Base-by-base conservation (phyloP, 768 basidiomycete genomes). In the Royoungia palumana region DNA sequence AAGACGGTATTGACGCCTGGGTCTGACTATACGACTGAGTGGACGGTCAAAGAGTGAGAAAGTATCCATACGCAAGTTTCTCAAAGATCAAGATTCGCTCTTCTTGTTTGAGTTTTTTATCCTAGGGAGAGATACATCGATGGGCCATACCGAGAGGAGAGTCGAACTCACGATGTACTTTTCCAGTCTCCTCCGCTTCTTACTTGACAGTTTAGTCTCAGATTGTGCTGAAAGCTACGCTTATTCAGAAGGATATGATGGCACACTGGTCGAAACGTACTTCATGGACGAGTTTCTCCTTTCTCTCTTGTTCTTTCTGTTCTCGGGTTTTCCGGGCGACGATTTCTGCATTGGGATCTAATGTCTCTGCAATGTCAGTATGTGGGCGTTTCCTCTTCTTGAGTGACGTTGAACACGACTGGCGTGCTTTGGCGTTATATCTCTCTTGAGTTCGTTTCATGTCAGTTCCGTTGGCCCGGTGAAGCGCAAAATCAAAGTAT, bases 71-170 rank as follows among this genome's bases (percentile, higher is more conserved):
- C 93, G 83, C 78, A 52, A 96, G 74, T 65, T 89, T 92, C 55
- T 89, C 81, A 46, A 95, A 83, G 13, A 96, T 75, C 17, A 75
- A 65, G 5, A 81, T 61, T 38, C 93, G 80, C 52, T 91, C 90
- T 61, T 96, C 94, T 64, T 93, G 90, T 70, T 87, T 91, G 41
- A 95, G 71, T 68, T 94, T 94, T 71, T 94, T 94, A 42, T 91
- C 87, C 91, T 94, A 53, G 41, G 48, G 9, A 40, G 32, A 36
- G 12, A 36, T 14, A 34, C 4, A 24, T 59, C 36, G 51, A 40
- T 5, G 21, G 41, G 40, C 21, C 21, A 6, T 13, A 25, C 27
- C 14, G 20, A n/a, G 25, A 35, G 48, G 27, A 13, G 11, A 17
- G 2, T 5, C 35, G 19, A 14, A 70, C 85, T 59, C 47, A 91